Evolutionary conservation across 1,284 basidiomycete species (phyloP), one percentile per base, ranked within the genome.

Genomic region (Moniliella sp.): DNA sequence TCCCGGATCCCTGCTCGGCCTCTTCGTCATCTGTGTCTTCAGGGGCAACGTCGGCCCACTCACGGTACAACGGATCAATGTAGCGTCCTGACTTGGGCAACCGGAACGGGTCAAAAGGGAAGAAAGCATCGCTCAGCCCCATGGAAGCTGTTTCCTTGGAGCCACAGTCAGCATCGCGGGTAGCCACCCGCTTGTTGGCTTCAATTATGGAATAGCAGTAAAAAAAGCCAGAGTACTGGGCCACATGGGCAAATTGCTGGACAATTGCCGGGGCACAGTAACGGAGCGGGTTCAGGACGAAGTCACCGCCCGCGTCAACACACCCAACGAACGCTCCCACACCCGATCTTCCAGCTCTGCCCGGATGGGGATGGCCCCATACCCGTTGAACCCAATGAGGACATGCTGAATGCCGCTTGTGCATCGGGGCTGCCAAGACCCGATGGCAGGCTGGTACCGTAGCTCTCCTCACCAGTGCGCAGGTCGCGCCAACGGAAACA

Each of bases 41-140:
- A 1, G 54, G 56, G 3, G 63, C 63, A 4, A 68, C 67, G 29
- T 69, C 67, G 16, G 43, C 34, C 69, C 69, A 72, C 5, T 66
- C 64, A n/a, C 67, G 56, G 42, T 71, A 72, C 31, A 70, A 61
- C 5, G 48, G 45, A 27, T 69, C 64, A 37, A 71, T 61, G 42
- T 59, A 69, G 21, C 41, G 38, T 1, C 64, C 37, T 8, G 50
- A 67, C 25, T 62, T 54, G 2, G 80, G 78, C 2, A 99, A 71
- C 45, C 76, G 79, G 65, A 83, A 97, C 1, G 91, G 91, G 59
- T 99, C 91, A 57, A 99, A 99, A 0, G 91, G 91, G 66, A 97
- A 99, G 66, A 94, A 97, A 9, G 75, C 75, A 56, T 86, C 83
- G 30, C 94, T 67, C n/a, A 18, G 31, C 8, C 21, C n/a, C n/a